A percentile compares a stretch with the other conserved stretches of the same genome.
Conservation (phyloP, 2,329 filamentous ascomycete species). For the Trichophaea hybrida region DNA sequence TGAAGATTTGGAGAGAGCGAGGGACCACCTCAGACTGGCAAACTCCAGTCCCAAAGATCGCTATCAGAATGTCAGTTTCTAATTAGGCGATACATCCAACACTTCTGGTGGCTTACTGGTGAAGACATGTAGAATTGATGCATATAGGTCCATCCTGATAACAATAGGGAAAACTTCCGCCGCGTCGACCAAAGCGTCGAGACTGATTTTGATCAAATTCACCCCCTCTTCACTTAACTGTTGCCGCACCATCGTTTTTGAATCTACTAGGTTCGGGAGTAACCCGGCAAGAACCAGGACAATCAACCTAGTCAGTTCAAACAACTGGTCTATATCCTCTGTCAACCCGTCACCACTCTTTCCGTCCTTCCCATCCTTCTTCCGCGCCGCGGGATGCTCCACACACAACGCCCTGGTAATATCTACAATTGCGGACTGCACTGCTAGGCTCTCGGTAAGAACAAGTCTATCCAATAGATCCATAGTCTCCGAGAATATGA, state of each 20-base stretch:
- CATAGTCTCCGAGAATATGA: constrained; percentile 94
- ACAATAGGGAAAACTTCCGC: constrained; percentile 91
- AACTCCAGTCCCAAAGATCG: constrained; percentile 69
- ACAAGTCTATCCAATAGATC: constrained; percentile 86
- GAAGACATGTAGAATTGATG: constrained; percentile 94
- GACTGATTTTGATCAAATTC: constrained; percentile 59
- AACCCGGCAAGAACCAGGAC: constrained; percentile 81
- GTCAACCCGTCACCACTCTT: constrained; percentile 51
- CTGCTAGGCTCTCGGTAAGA: constrained; percentile 74
- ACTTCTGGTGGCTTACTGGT: constrained; percentile 38
- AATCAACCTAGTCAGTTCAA: constrained; percentile 91
- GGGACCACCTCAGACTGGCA: constrained; percentile 85
- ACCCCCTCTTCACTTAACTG: constrained; percentile 79
- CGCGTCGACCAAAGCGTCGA: constrained; percentile 83
- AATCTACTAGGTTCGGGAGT: constrained; percentile 56
- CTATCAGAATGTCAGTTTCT: constrained; percentile 5
- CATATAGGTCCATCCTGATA: constrained; percentile 90
- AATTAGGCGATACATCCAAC: neutral
- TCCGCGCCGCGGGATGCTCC: constrained; percentile 75
- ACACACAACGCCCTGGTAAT: constrained; percentile 83
- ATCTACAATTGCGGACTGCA: constrained; percentile 85
- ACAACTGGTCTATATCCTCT: constrained; percentile 94
- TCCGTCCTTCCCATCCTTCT: constrained; percentile 49
- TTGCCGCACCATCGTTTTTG: constrained; percentile 42
- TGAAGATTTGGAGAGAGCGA: constrained; percentile 77